Evolutionary conservation across 768 basidiomycete species (phyloP), one percentile per base, ranked within the genome.

Genomic region (Coprinopsis cinerea): DNA sequence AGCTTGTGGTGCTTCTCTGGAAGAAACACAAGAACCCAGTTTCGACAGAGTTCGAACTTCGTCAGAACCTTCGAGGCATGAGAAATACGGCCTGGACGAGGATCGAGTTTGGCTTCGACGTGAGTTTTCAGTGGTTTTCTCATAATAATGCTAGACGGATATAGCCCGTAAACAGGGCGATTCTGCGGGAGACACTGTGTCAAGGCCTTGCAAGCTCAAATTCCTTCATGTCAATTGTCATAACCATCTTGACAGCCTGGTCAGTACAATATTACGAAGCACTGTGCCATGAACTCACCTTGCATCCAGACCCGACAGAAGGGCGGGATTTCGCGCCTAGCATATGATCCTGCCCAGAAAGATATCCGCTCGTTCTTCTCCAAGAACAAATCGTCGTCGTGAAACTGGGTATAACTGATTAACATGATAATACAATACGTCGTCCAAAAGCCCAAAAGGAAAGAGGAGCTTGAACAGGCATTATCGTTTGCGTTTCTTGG

Each of bases 281-380:
- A 7, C 18, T 9, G 14, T 5, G 22, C 41, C 17, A 27, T 37
- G 32, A 22, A 9, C 44, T 53, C 47, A 45, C 52, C 22, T 15
- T 47, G 4, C 30, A 27, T 50, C 35, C 44, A 69, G 67, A 61
- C 61, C 45, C 79, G 89, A 3, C 89, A 92, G 62, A 78, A 74
- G 52, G 88, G 87, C 2, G 88, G 91, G 1, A 83, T 89, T 40
- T 83, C 87, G 4, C 82, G 79, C 41, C 62, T 76, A 11, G 77
- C 83, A 1, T 76, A 84, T 59, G 90, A 93, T 59, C 79, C 82
- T 25, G 79, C 78, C 51, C 90, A 94, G 61, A 73, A 77, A 54
- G 81, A 85, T 59, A 85, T 93, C 40, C 76, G 86, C 18, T 72
- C 75, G 2, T 50, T 47, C 47, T 49, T 48, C 37, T 34, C 26